A percentile compares a stretch with the other conserved stretches of the same genome.
Evolutionary conservation across 139 green algal genomes (phyloP).

Genomic region (Pleodorina starrii): DNA sequence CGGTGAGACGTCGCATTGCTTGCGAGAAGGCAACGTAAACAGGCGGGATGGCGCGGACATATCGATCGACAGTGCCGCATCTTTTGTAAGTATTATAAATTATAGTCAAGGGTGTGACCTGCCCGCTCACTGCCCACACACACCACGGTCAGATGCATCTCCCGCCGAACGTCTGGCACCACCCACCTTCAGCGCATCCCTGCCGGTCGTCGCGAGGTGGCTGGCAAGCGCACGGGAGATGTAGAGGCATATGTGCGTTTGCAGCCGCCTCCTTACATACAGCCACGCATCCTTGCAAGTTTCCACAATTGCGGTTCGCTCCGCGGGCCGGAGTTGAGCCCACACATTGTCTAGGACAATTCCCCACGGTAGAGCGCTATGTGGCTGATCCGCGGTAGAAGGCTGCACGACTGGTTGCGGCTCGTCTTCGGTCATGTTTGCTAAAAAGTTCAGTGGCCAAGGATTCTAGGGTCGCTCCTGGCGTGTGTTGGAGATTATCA

Average conservation of each 20-base stretch:
- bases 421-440: background rate
- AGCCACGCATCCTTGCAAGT: slow-evolving; percentile 1
- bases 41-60: too few species aligned
- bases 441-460: too few species aligned
- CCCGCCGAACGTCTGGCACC: background rate
- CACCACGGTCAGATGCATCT: too few species aligned
- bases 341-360: slow-evolving; percentile 29
- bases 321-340: background rate
- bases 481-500: too few species aligned
- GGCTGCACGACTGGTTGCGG: background rate
- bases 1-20: too few species aligned
- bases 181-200: slow-evolving; percentile 14
- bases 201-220: background rate
- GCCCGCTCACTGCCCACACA: too few species aligned
- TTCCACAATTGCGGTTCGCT: background rate
- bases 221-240: background rate
- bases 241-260: slow-evolving; percentile 2
- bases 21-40: too few species aligned
- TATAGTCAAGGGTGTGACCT: too few species aligned
- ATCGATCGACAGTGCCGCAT: too few species aligned
- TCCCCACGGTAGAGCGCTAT: background rate
- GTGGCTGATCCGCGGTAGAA: background rate
- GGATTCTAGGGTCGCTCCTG: too few species aligned
- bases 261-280: background rate
- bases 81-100: too few species aligned